phyloP scores from a whole-genome alignment of 73 alveolate genomes.

The Stentor coeruleus region DNA sequence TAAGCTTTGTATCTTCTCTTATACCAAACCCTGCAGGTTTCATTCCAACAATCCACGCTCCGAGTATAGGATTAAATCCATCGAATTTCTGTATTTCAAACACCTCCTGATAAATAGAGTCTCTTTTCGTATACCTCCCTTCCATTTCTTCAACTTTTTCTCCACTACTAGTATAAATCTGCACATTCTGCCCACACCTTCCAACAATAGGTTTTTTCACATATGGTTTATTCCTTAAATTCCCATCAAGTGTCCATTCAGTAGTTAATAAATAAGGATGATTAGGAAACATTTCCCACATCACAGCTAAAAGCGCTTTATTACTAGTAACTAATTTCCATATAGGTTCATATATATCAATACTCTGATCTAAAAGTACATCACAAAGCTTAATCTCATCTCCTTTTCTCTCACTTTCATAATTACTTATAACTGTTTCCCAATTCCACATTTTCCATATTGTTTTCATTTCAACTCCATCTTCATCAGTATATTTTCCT shows the following conservation, averaged over 20 bases:
- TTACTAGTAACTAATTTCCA: background rate
- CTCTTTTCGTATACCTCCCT: background rate
- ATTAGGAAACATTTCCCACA: background rate
- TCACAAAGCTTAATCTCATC: background rate
- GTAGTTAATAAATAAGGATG: background rate
- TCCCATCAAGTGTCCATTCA: background rate
- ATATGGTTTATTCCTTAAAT: too few species aligned
- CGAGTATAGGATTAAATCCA: background rate
- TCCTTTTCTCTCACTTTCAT: background rate
- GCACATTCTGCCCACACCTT: background rate
- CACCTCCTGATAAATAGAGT: background rate
- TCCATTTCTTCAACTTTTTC: background rate
- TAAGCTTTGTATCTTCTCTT: background rate
- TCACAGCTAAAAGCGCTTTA: background rate
- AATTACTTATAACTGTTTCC: background rate
- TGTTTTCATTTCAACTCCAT: background rate
- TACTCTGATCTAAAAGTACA: background rate
- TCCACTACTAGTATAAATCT: background rate
- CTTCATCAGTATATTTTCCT: background rate
- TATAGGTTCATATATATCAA: background rate
- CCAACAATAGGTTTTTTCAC: background rate
- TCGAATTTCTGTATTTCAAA: background rate
- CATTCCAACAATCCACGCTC: background rate
- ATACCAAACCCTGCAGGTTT: background rate
- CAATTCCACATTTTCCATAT: conserved; percentile 2